Evolutionary conservation across 306 rosid genomes (phyloP), one percentile per base, ranked within the genome.

Genomic region (Hippophae rhamnoides): DNA sequence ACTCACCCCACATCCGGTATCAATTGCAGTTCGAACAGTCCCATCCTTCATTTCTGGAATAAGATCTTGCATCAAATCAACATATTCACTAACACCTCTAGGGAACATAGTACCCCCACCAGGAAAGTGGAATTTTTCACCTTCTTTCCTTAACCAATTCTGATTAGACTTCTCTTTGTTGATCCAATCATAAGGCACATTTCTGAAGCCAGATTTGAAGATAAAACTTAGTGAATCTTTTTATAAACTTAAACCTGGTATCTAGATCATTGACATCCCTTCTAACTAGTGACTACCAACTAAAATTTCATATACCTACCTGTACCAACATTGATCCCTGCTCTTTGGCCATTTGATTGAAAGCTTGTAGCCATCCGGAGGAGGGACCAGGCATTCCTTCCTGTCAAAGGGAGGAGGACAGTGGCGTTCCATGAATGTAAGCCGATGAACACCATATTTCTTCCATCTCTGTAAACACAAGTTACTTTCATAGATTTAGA

Each of bases 51-150:
- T 84, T 80, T 71, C 99, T 18, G 99, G 99, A 78, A 93, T 84
- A 57, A 93, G 86, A 75, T 77, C 84, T 79, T 81, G 88, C 99
- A 93, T 93, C 45, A 69, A 58, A 79, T 88, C 97, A 53, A 84
- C 97, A 54, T 93, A 93, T 13, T 82, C 94, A 52, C 97, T 84
- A 57, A 93, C 99, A 49, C 99, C 99, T 56, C 71, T 81, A 41
- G 99, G 95, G 49, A 93, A 93, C 99, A 93, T 93, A 23, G 99
- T 93, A 62, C 99, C 99, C 5, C 99, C 99, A 63, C 99, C 99
- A n/a, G 99, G 99, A 74, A 93, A 93, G n/a, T 64, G 72, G 70
- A 93, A 93, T 71, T 89, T 93, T 42, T 93, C 95, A 18, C 99
- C 99, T 82, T 93, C 97, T 78, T 93, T 93, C 74, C 54, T 78